A percentile compares a stretch with the other conserved stretches of the same genome.
Conservation (phyloP, 2,329 filamentous ascomycete species). For the Penicillium sp. region DNA sequence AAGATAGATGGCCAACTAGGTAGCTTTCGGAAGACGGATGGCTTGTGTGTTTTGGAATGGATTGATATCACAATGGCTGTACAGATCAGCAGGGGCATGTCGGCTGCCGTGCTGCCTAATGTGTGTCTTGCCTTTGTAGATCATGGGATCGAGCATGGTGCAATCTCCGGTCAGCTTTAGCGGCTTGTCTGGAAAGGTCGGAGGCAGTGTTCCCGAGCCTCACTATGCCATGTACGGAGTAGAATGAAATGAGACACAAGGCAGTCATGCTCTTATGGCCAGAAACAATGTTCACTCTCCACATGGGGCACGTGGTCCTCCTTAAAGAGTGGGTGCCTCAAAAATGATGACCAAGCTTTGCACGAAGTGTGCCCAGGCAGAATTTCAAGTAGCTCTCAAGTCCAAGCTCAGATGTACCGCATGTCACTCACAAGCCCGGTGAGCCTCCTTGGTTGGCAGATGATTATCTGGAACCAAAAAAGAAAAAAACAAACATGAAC, state of each 20-base stretch:
- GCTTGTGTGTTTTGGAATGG: background rate
- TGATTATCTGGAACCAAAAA: background rate
- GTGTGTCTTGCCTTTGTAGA: slow-evolving; percentile 1
- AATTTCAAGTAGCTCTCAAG: background rate
- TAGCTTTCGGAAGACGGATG: background rate
- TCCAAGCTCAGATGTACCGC: background rate
- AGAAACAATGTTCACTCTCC: background rate
- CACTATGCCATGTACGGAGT: background rate
- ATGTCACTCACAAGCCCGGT: background rate
- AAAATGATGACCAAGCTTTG: background rate
- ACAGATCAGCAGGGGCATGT: slow-evolving; percentile 7
- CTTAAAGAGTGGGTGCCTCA: background rate
- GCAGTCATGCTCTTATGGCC: background rate
- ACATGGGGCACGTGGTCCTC: background rate
- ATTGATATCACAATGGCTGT: slow-evolving; percentile 1
- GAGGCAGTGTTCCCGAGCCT: background rate
- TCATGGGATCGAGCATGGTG: background rate
- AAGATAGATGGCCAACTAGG: background rate
- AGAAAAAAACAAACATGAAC: background rate
- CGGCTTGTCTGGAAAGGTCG: background rate
- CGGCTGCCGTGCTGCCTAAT: background rate
- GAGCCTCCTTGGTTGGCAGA: background rate
- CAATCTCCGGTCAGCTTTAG: background rate
- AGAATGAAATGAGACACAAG: background rate
- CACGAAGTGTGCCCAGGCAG: background rate